These are phyloP conservation scores for Monosporascus sp. DNA, from an alignment of 2,329 filamentous ascomycete genomes.

Conservation along the genomic window DNA sequence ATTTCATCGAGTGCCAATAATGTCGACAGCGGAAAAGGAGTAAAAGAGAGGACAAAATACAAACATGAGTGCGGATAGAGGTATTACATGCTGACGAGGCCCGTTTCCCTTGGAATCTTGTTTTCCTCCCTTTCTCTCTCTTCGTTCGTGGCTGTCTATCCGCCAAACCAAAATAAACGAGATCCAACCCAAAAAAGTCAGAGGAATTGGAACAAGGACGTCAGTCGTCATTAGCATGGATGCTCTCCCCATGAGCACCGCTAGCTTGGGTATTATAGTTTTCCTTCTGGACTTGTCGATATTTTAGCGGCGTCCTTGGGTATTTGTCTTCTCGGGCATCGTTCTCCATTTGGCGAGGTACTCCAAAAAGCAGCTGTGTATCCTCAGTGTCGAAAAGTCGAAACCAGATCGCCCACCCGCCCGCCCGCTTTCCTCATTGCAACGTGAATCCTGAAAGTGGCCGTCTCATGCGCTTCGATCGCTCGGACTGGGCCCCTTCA, in stretches of 20 bases:
- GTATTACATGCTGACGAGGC: slow-evolving; percentile 45
- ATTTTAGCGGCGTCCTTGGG: background rate
- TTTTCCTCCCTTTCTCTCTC: slow-evolving; percentile 5
- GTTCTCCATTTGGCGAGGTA: background rate
- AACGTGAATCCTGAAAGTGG: slow-evolving; percentile 15
- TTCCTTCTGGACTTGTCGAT: no score
- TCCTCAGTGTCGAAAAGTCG: background rate
- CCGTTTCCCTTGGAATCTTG: slow-evolving; percentile 14
- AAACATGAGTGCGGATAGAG: slow-evolving; percentile 32
- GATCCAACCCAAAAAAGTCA: slow-evolving; percentile 8
- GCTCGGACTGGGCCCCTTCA: background rate
- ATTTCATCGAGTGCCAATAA: slow-evolving; percentile 23
- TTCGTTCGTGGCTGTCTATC: slow-evolving; percentile 11
- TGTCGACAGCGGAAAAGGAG: slow-evolving; percentile 24
- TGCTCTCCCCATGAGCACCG: background rate
- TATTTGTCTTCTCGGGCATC: background rate
- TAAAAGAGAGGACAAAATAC: slow-evolving; percentile 26
- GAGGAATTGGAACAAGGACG: background rate
- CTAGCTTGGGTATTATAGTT: background rate
- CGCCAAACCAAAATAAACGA: slow-evolving; percentile 11
- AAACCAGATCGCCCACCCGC: slow-evolving; percentile 18
- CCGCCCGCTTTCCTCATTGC: slow-evolving; percentile 13
- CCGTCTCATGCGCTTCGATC: slow-evolving; percentile 6
- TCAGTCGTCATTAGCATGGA: background rate
- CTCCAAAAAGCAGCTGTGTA: background rate